A percentile compares a stretch with the other conserved stretches of the same genome.
phyloP scores from a whole-genome alignment of 305 asterid genomes.

The Galium porrigens region DNA sequence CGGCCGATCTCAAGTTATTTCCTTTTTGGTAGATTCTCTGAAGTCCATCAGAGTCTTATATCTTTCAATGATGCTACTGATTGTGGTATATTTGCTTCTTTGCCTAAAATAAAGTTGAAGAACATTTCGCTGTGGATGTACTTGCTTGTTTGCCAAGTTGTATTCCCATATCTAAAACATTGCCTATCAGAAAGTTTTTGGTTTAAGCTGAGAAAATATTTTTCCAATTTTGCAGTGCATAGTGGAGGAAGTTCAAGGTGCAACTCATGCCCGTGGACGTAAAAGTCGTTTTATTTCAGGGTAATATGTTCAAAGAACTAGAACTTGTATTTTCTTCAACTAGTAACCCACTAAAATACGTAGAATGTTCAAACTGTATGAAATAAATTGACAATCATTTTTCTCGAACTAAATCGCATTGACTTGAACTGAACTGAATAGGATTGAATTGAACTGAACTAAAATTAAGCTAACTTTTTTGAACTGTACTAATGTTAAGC shows the following conservation, averaged over 20 bases:
- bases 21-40: neutral
- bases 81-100: neutral
- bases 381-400: too few relatives aligned
- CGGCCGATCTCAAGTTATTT: neutral
- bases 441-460: too few relatives aligned
- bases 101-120: neutral
- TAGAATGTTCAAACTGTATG: neutral
- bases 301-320: slow-evolving; percentile 28
- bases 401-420: too few relatives aligned
- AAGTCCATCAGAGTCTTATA: neutral
- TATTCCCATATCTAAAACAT: neutral
- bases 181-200: neutral
- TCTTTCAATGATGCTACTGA: neutral
- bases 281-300: slow-evolving; percentile 96
- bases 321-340: slow-evolving; percentile 10
- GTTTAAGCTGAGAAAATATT: neutral
- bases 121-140: neutral
- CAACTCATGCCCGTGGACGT: slow-evolving; percentile 87
- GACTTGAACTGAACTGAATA: too few relatives aligned
- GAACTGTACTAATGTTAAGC: too few relatives aligned
- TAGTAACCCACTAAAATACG: neutral
- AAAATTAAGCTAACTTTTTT: too few relatives aligned
- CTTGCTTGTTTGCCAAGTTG: neutral
- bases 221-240: slow-evolving; percentile 50
- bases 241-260: slow-evolving; percentile 99